Conservation (phyloP, 495 filamentous ascomycete genomes). For the Xylaria scruposa region DNA sequence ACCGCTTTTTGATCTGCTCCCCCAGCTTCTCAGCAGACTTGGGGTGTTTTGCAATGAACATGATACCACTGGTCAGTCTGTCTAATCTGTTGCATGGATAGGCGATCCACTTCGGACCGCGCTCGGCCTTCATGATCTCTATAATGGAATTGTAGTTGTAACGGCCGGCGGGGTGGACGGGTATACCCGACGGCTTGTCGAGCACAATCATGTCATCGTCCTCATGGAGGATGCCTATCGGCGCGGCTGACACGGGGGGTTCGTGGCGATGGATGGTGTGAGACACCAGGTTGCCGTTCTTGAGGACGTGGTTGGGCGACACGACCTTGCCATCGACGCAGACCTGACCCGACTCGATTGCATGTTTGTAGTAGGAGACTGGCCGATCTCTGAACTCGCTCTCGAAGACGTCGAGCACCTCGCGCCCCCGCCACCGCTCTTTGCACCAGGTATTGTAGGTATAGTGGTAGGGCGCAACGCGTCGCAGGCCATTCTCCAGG, state of each 20-base stretch:
- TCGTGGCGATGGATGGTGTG: constrained; percentile 97
- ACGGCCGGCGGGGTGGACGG: constrained; percentile 91
- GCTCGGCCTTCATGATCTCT: constrained; percentile 87
- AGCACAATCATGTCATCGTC: constrained; percentile 92
- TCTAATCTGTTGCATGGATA: constrained; percentile 93
- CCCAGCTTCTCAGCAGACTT: constrained; percentile 80
- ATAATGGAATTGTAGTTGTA: constrained; percentile 94
- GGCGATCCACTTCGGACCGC: constrained; percentile 71
- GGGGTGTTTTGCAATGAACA: constrained; percentile 91
- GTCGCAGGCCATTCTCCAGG: constrained; percentile 77
- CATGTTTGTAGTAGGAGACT: constrained; percentile 83
- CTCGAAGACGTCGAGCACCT: constrained; percentile 78
- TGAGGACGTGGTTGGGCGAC: constrained; percentile 52
- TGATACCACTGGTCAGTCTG: constrained; percentile 89
- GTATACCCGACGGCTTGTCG: constrained; percentile 93
- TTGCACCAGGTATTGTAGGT: constrained; percentile 96
- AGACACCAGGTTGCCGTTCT: constrained; percentile 76
- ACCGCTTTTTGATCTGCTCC: constrained; percentile 71
- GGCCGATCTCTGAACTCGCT: constrained; percentile 88
- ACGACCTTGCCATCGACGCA: constrained; percentile 72
- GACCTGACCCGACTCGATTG: constrained; percentile 79
- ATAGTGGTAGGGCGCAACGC: constrained; percentile 87
- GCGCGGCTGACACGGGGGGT: constrained; percentile 82
- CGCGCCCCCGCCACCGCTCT: constrained; percentile 80
- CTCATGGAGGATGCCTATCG: constrained; percentile 85